Percentiles rank a stretch among this genome's conserved stretches.
phyloP scores from a whole-genome alignment of 495 filamentous ascomycete species.

The Mytilinidion resinicola region DNA sequence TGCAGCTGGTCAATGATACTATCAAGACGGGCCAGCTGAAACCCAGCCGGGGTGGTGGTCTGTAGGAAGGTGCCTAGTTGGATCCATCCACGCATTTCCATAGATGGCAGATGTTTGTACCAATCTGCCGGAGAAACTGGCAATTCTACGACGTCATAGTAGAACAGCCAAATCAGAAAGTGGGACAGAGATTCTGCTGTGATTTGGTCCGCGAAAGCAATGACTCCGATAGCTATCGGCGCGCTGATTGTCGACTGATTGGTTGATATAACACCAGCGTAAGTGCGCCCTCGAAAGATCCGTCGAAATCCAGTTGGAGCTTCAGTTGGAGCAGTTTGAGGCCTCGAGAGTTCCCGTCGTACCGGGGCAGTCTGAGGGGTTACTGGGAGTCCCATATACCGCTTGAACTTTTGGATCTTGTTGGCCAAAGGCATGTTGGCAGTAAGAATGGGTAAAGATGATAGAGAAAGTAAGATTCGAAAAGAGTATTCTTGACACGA shows the following conservation, averaged over 20 bases:
- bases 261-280: too few species aligned
- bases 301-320: too few species aligned
- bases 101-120: slow-evolving; percentile 5
- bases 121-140: slow-evolving; percentile 6
- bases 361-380: too few species aligned
- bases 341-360: too few species aligned
- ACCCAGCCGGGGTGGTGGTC: not conserved
- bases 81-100: slow-evolving; percentile 19
- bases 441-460: too few species aligned
- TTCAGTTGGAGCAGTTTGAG: too few species aligned
- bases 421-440: too few species aligned
- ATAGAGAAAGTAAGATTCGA: too few species aligned
- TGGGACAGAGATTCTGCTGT: not conserved
- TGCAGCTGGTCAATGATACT: slow-evolving; percentile 1
- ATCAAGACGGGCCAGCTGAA: slow-evolving; percentile 3
- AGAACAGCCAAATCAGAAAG: slow-evolving; percentile 11
- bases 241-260: not conserved
- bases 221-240: not conserved
- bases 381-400: too few species aligned
- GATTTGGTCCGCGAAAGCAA: slow-evolving; percentile 6
- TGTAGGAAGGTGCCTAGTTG: slow-evolving; percentile 2
- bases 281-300: too few species aligned
- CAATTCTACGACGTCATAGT: slow-evolving; percentile 8
- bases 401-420: too few species aligned
- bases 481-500: too few species aligned